Conservation (phyloP, 2,329 filamentous ascomycete species). For the Diaporthe eres region DNA sequence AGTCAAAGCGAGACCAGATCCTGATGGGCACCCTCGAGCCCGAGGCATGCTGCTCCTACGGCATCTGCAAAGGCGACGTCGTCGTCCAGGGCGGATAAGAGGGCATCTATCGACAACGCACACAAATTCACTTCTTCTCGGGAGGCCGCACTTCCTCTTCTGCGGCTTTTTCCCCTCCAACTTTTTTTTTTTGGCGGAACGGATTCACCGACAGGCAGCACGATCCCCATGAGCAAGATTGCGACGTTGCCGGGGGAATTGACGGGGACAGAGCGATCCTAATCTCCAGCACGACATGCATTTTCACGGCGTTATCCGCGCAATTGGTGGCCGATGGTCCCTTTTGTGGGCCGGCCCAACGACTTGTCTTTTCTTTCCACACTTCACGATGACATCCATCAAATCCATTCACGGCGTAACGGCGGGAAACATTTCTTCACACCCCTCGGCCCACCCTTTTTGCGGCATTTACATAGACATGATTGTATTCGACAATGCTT, state of each 20-base stretch:
- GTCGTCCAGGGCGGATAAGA: conserved; percentile 40
- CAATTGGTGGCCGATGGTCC: conserved; percentile 16
- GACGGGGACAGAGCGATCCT: conserved; percentile 30
- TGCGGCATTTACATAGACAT: conserved; percentile 17
- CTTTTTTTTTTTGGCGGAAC: conserved; percentile 2
- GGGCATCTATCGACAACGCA: not conserved
- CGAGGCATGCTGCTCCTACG: conserved; percentile 42
- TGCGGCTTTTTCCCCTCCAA: no score
- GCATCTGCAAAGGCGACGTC: conserved; percentile 42
- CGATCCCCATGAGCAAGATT: conserved; percentile 17
- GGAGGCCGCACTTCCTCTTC: conserved; percentile 6
- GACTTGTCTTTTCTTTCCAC: not conserved
- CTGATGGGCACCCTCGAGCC: conserved; percentile 37
- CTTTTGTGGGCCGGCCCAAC: conserved; percentile 30
- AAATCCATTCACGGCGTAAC: conserved; percentile 26
- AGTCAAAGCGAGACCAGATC: conserved; percentile 40
- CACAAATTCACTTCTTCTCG: not conserved
- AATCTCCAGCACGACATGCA: conserved; percentile 29
- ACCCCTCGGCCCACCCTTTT: not conserved
- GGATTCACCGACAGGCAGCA: conserved; percentile 19
- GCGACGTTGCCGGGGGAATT: conserved; percentile 28
- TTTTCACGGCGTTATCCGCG: conserved; percentile 33
- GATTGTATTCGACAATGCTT: conserved; percentile 6
- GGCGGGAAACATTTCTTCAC: conserved; percentile 3
- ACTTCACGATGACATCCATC: conserved; percentile 23